These are phyloP conservation scores for Apiospora pterosperma DNA, from an alignment of 2,329 filamentous ascomycete species.

Conservation along the genomic window DNA sequence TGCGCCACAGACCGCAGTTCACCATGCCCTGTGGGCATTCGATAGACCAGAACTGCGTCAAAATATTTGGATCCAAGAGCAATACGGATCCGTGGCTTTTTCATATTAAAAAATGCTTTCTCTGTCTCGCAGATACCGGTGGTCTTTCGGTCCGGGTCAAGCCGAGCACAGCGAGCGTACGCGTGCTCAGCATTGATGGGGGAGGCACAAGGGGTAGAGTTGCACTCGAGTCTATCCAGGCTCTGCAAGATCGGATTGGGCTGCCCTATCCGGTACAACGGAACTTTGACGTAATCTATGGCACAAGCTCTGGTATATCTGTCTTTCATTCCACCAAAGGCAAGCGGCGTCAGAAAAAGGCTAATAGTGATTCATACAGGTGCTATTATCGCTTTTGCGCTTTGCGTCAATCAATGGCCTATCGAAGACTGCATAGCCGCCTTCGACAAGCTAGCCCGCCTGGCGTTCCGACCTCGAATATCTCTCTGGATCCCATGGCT, in stretches of 20 bases:
- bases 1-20: conserved; percentile 23
- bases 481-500: too few species aligned
- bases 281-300: conserved; percentile 19
- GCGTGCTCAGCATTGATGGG: conserved; percentile 33
- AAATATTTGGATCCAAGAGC: conserved; percentile 19
- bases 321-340: too few species aligned
- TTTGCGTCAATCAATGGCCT: neutral
- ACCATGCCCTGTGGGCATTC: conserved; percentile 28
- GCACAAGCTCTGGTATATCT: conserved; percentile 24
- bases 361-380: too few species aligned
- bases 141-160: conserved; percentile 21
- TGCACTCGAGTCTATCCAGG: conserved; percentile 17
- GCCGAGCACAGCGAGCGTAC: conserved; percentile 27
- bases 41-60: conserved; percentile 30
- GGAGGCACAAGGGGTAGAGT: conserved; percentile 24
- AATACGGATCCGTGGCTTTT: conserved; percentile 19
- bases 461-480: conserved; percentile 1
- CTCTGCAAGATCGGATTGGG: conserved; percentile 16
- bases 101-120: conserved; percentile 21
- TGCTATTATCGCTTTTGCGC: conserved; percentile 3
- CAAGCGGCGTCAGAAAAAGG: too few species aligned
- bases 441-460: neutral
- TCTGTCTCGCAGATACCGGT: conserved; percentile 19
- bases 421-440: neutral
- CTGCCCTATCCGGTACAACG: conserved; percentile 16